Conservation (phyloP, 192 early-diverging fungal species). For the Irineochytrium annulatum region DNA sequence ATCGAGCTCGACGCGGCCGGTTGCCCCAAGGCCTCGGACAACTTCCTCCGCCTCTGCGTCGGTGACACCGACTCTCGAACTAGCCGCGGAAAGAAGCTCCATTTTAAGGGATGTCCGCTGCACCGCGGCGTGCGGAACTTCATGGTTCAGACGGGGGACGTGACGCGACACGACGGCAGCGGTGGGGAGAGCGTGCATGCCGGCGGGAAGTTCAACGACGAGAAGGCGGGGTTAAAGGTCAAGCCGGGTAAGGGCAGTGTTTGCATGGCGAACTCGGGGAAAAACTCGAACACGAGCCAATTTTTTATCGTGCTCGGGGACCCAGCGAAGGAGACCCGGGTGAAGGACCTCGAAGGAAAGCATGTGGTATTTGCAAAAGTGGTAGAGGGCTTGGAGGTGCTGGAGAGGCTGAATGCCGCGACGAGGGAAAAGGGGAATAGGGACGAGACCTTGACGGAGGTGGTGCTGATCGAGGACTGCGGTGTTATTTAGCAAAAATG, state of each 20-base stretch:
- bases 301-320: conserved; percentile 83
- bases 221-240: conserved; percentile 39
- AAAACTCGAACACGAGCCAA: conserved; percentile 68
- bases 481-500: no score
- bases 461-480: background rate
- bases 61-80: conserved; percentile 67
- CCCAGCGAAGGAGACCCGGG: conserved; percentile 63
- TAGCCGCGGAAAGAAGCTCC: conserved; percentile 66
- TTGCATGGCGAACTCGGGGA: conserved; percentile 85
- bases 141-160: conserved; percentile 82
- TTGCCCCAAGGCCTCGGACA: conserved; percentile 67
- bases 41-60: conserved; percentile 77
- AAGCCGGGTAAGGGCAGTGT: conserved; percentile 58
- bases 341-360: conserved; percentile 11
- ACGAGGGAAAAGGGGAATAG: background rate
- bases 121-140: conserved; percentile 73
- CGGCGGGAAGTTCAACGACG: conserved; percentile 75
- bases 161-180: conserved; percentile 32
- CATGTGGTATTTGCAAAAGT: conserved; percentile 70
- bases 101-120: conserved; percentile 64
- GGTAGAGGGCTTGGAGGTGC: conserved; percentile 47
- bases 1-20: conserved; percentile 58
- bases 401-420: background rate
- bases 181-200: conserved; percentile 76
- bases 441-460: background rate